phyloP scores from a whole-genome alignment of 768 basidiomycete genomes.

The Candolleomyces aberdarensis region DNA sequence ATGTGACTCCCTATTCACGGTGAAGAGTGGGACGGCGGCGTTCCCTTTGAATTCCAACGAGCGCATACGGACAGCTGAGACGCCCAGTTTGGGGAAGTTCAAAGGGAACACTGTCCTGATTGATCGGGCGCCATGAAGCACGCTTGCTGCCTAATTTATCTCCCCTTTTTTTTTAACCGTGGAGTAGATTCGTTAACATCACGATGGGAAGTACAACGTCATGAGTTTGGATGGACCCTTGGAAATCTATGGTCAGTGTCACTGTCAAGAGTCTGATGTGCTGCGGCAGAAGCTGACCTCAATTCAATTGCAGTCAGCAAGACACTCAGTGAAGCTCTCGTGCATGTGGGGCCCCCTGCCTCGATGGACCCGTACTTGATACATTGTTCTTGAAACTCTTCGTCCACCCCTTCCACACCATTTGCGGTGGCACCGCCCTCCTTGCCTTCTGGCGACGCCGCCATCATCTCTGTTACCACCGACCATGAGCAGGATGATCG shows the following conservation, averaged over 20 bases:
- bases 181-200: conserved; percentile 80
- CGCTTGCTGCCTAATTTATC: conserved; percentile 9
- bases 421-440: neutral
- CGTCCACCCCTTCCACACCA: conserved; percentile 25
- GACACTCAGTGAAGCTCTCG: conserved; percentile 63
- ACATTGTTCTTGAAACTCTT: conserved; percentile 55
- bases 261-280: neutral
- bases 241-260: conserved; percentile 77
- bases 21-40: conserved; percentile 92
- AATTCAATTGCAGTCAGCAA: conserved; percentile 53
- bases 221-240: conserved; percentile 82
- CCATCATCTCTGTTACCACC: conserved; percentile 12
- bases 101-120: conserved; percentile 82
- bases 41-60: conserved; percentile 47
- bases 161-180: neutral
- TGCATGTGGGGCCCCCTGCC: conserved; percentile 76
- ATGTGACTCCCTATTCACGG: conserved; percentile 91
- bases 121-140: conserved; percentile 83
- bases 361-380: conserved; percentile 85
- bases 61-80: conserved; percentile 35
- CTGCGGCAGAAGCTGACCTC: conserved; percentile 7
- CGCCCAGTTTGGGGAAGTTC: conserved; percentile 66
- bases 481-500: conserved; percentile 33
- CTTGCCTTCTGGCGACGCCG: neutral
- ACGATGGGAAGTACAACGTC: conserved; percentile 97